Percentiles rank a stretch among this genome's conserved stretches.
phyloP scores from a whole-genome alignment of 257 asterid genomes.

The Thymus mandschuricus region DNA sequence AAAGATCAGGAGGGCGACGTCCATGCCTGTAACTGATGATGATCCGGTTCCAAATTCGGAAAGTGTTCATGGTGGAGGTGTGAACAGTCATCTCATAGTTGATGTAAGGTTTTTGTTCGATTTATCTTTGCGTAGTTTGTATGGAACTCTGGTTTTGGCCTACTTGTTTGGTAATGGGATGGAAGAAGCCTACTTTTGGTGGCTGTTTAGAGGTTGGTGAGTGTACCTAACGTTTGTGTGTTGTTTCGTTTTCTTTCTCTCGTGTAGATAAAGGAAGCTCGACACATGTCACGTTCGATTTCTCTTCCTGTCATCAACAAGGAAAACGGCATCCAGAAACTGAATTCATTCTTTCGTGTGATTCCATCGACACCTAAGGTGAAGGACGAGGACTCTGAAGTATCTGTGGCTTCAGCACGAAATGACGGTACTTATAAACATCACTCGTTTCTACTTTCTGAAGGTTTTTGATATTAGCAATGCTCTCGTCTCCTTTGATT shows the following conservation, averaged over 20 bases:
- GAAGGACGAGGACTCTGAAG: conserved; percentile 49
- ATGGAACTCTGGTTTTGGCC: conserved; percentile 1
- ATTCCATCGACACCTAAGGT: conserved; percentile 72
- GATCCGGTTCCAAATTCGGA: conserved; percentile 48
- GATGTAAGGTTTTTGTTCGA: conserved; percentile 46
- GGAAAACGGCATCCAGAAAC: conserved; percentile 50
- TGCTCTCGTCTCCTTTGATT: neutral
- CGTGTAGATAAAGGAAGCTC: conserved; percentile 54
- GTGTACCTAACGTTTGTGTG: conserved; percentile 13
- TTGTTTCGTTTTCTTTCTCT: neutral
- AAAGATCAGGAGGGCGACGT: conserved; percentile 65
- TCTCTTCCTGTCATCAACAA: conserved; percentile 75
- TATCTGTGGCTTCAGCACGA: conserved; percentile 34
- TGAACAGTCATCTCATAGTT: conserved; percentile 38
- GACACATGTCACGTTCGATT: conserved; percentile 62
- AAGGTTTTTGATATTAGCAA: neutral
- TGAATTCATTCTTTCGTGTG: conserved; percentile 77
- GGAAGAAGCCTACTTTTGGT: conserved; percentile 10
- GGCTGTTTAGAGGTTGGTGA: conserved; percentile 14
- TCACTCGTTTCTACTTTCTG: neutral
- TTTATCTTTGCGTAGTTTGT: neutral
- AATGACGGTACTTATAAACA: conserved; percentile 48
- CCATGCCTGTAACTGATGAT: conserved; percentile 59
- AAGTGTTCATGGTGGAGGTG: conserved; percentile 45
- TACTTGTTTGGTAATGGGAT: conserved; percentile 1